Base-by-base conservation (phyloP, 169 alveolate species). In the Babesia sp. region DNA sequence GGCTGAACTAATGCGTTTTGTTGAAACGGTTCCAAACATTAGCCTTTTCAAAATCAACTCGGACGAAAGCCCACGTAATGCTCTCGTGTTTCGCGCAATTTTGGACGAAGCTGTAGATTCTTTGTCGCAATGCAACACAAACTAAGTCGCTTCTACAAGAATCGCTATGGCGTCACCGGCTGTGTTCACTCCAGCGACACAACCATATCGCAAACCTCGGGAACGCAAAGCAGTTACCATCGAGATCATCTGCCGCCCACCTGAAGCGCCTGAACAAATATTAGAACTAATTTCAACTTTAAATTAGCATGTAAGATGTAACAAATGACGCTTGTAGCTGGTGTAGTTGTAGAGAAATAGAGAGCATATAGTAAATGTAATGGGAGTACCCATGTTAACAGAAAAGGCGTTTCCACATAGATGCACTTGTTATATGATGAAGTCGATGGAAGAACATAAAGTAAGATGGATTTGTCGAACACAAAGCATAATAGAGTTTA, bases 81-180 rank as follows among this genome's bases (percentile, higher is more conserved):
- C 28, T 0, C 22, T 33, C 48, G 6, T 64, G n/a, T 64, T 34
- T 18, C 50, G 53, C 14, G 20, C 61, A 41, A 64, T 64, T n/a
- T 26, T 64, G 74, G 74, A 64, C 22, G 74, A 64, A 33, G 61
- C 51, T 7, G 41, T 64, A 45, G 31, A 29, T 29, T 18, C n/a
- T 50, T 14, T 64, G 31, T 8, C 24, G n/a, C 20, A 5, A 12
- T 12, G 18, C 9, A 36, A 20, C 3, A 16, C 20, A 8, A 9
- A 7, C 44, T 69, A 69, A 56, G 37, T 18, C 39, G 54, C 71
- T 45, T 87, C 92, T 16, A 87, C 71, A 5, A 87, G 58, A 22
- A 87, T 58, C 12, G 90, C 81, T 77, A 81, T 70, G 20, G 86
- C 69, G 18, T 86, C 77, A 18, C 92, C 92, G 44, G 61, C 20